A percentile compares a stretch with the other conserved stretches of the same genome.
These are phyloP conservation scores for Houttuynia cordata DNA, from an alignment of 164 flowering plant genomes.

Conservation along the genomic window DNA sequence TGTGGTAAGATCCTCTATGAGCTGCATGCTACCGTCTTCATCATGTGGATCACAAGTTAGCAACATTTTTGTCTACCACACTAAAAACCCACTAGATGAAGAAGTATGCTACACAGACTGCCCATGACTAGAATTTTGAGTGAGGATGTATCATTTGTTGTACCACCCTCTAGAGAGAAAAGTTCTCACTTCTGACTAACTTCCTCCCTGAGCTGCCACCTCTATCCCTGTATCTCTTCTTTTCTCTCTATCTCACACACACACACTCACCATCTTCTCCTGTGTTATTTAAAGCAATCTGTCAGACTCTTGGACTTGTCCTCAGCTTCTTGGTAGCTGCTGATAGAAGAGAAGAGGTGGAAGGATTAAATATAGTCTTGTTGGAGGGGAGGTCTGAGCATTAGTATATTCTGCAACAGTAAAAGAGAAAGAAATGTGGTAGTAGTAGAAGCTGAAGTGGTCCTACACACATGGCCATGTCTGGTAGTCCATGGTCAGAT, in stretches of 20 bases:
- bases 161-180: too few species aligned
- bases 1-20: conserved; percentile 38
- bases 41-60: conserved; percentile 37
- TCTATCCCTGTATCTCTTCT: too few species aligned
- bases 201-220: conserved; percentile 6
- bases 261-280: neutral
- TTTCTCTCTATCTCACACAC: neutral
- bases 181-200: conserved; percentile 6
- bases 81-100: neutral
- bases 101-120: neutral
- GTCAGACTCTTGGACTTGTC: conserved; percentile 3
- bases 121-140: too few species aligned
- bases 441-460: conserved; percentile 29
- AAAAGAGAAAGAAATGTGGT: conserved; percentile 24
- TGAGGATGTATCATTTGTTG: too few species aligned
- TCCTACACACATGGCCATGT: conserved; percentile 52
- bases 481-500: conserved; percentile 24
- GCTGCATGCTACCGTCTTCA: conserved; percentile 28
- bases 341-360: conserved; percentile 11
- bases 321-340: conserved; percentile 21
- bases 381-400: conserved; percentile 23
- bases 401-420: conserved; percentile 11
- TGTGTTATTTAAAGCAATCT: conserved; percentile 4
- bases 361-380: conserved; percentile 29
- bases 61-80: conserved; percentile 15